Evolutionary conservation across 164 flowering plant genomes (phyloP).

Genomic region (Macadamia integrifolia): DNA sequence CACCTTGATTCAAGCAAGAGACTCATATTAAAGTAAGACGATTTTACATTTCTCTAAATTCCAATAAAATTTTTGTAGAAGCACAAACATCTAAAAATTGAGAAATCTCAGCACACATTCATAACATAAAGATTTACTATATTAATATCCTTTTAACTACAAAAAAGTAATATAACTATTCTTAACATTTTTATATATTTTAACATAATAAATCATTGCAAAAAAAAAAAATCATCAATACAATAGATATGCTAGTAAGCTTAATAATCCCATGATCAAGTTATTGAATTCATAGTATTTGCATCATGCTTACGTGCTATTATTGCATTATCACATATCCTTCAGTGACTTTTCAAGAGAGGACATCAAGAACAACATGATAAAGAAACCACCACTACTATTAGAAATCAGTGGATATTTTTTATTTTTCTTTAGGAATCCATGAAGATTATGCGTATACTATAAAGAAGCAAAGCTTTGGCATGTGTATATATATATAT

Average conservation of each 20-base stretch:
- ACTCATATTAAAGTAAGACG: too few relatives aligned
- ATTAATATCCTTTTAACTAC: slow-evolving; percentile 35
- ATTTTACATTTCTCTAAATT: too few relatives aligned
- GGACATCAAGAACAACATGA: slow-evolving; percentile 17
- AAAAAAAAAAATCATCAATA: background rate
- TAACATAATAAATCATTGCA: too few relatives aligned
- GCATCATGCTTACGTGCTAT: slow-evolving; percentile 4
- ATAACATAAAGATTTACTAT: slow-evolving; percentile 35
- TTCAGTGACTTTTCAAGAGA: slow-evolving; percentile 30
- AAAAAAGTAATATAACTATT: slow-evolving; percentile 1
- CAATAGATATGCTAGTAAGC: slow-evolving; percentile 32
- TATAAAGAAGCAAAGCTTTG: too few relatives aligned
- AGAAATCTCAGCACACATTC: slow-evolving; percentile 34
- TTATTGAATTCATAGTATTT: slow-evolving; percentile 1
- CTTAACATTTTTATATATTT: slow-evolving; percentile 1
- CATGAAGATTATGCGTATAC: too few relatives aligned
- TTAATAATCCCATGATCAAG: background rate
- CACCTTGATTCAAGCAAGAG: too few relatives aligned
- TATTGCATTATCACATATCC: slow-evolving; percentile 21
- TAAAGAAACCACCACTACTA: slow-evolving; percentile 4
- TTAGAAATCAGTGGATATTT: too few relatives aligned
- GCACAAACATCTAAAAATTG: too few relatives aligned
- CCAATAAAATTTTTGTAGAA: too few relatives aligned
- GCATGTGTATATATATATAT: too few relatives aligned
- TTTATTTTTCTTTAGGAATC: too few relatives aligned